Evolutionary conservation across 2,329 filamentous ascomycete genomes (phyloP).

Genomic region (Chaetomiaceae sp.): DNA sequence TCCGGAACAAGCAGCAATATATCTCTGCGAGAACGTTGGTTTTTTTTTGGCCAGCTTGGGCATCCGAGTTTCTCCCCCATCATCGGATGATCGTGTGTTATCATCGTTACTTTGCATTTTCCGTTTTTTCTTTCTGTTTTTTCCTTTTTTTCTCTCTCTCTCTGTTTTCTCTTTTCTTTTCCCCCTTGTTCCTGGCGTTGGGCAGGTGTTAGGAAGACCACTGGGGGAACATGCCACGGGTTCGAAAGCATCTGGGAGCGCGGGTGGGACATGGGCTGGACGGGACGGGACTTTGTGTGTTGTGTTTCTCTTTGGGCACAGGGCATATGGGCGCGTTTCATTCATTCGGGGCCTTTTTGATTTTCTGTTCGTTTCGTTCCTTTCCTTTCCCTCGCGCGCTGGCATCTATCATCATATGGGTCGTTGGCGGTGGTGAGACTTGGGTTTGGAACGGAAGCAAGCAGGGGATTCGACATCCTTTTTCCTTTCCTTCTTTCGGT

Average conservation of each 20-base stretch:
- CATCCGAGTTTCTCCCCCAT: conserved; percentile 1
- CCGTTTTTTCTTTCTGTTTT: background rate
- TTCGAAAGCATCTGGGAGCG: conserved; percentile 3
- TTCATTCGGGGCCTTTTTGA: background rate
- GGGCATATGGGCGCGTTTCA: conserved; percentile 2
- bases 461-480: too few species aligned
- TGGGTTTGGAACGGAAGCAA: too few species aligned
- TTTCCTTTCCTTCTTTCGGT: too few species aligned
- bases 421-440: too few species aligned
- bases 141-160: conserved; percentile 19
- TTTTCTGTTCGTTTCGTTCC: too few species aligned
- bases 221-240: background rate
- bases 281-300: conserved; percentile 4
- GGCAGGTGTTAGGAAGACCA: background rate
- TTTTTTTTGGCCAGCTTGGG: conserved; percentile 3
- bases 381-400: too few species aligned
- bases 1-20: background rate
- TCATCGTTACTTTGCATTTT: too few species aligned
- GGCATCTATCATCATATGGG: conserved; percentile 1
- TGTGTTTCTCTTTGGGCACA: conserved; percentile 8
- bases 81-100: conserved; percentile 14
- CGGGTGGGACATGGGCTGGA: background rate
- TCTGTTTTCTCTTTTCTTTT: background rate
- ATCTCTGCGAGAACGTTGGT: background rate
- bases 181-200: conserved; percentile 12